A percentile compares a stretch with the other conserved stretches of the same genome.
Conservation (phyloP, 176 grass and related monocot species). For the Ensete glaucum region DNA sequence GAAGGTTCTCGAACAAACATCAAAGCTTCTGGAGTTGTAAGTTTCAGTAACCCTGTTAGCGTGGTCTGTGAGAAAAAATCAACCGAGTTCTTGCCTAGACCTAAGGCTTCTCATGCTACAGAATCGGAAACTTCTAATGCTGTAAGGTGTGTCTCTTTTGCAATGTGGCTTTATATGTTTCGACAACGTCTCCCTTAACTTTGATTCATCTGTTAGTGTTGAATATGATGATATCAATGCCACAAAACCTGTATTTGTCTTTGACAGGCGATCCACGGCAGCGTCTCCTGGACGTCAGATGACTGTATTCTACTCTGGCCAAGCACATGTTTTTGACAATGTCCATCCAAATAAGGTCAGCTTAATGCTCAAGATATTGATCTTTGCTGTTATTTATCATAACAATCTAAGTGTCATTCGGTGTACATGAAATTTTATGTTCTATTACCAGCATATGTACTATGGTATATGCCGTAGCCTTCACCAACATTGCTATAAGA, state of each 20-base stretch:
- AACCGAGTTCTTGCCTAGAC: not conserved
- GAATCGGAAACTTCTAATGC: not conserved
- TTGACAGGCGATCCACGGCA: not conserved
- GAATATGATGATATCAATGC: not conserved
- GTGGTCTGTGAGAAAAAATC: not conserved
- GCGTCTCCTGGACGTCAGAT: constrained; percentile 12
- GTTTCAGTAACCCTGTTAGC: not conserved
- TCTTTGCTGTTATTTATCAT: not conserved
- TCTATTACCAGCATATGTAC: not conserved
- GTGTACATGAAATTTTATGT: not conserved
- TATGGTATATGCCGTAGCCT: too few species aligned
- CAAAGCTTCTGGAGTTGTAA: constrained; percentile 11
- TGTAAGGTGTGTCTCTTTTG: not conserved
- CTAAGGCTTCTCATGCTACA: not conserved
- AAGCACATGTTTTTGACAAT: constrained; percentile 26
- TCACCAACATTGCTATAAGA: too few species aligned
- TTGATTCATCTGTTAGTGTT: not conserved
- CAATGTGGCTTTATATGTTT: not conserved
- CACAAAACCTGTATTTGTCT: not conserved
- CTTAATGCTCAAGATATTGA: not conserved
- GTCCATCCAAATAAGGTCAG: constrained; percentile 26
- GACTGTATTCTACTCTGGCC: constrained; percentile 23
- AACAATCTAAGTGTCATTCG: not conserved
- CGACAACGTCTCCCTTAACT: not conserved
- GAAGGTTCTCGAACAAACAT: constrained; percentile 24